phyloP scores from a whole-genome alignment of 2,329 filamentous ascomycete species.

The Thermothelomyces thermophilus region DNA sequence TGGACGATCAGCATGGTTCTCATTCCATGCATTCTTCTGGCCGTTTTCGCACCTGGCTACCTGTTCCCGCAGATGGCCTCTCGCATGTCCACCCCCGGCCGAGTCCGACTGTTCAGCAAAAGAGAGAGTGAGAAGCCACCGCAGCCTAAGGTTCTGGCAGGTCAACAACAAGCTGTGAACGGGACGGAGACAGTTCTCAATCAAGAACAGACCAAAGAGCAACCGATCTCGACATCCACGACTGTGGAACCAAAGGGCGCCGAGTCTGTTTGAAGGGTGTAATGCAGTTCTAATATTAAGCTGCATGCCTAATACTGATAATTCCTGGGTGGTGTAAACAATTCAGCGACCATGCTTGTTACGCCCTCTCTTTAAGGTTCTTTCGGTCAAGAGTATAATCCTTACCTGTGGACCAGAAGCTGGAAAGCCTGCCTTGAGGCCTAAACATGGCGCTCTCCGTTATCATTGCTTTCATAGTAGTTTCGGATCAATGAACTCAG shows the following conservation, averaged over 20 bases:
- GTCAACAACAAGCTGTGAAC: neutral
- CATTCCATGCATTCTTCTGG: constrained; percentile 43
- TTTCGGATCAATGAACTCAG: too few relatives aligned
- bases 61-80: constrained; percentile 49
- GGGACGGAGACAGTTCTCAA: constrained; percentile 4
- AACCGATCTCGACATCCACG: neutral
- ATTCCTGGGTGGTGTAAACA: too few relatives aligned
- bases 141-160: neutral
- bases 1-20: constrained; percentile 39
- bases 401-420: too few relatives aligned
- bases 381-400: too few relatives aligned
- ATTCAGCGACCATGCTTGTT: too few relatives aligned
- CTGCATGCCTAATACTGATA: too few relatives aligned
- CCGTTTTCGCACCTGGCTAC: constrained; percentile 47
- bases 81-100: constrained; percentile 24
- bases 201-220: neutral
- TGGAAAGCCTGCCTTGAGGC: too few relatives aligned
- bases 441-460: too few relatives aligned
- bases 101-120: neutral
- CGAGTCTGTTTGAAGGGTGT: neutral
- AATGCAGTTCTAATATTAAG: too few relatives aligned
- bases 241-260: neutral
- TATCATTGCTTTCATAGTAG: too few relatives aligned
- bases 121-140: constrained; percentile 1
- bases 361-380: too few relatives aligned